Evolutionary conservation across 768 basidiomycete genomes (phyloP).

Genomic region (Kwoniella shandongensis): DNA sequence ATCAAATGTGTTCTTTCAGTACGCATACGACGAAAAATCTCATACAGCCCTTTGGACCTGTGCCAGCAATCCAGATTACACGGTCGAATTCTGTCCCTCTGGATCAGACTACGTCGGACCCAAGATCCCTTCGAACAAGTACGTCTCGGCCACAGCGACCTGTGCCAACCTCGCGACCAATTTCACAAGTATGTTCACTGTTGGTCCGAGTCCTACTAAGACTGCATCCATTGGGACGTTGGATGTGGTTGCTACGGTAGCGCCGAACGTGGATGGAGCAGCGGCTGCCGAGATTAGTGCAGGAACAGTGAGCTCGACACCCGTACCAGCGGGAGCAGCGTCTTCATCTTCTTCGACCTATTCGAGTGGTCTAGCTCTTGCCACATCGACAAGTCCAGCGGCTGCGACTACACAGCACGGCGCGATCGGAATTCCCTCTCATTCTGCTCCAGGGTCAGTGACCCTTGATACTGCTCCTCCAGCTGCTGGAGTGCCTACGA

Average conservation of each 20-base stretch:
- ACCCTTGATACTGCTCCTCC: too few relatives aligned
- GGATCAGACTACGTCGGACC: constrained; percentile 26
- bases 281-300: constrained; percentile 4
- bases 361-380: too few relatives aligned
- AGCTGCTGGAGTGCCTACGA: too few relatives aligned
- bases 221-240: constrained; percentile 8
- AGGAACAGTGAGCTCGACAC: neutral
- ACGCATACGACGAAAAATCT: constrained; percentile 21
- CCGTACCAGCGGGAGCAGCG: too few relatives aligned
- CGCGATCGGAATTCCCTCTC: too few relatives aligned
- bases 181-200: constrained; percentile 6
- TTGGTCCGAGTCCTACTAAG: constrained; percentile 17
- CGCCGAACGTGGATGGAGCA: constrained; percentile 4
- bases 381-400: too few relatives aligned
- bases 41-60: constrained; percentile 24
- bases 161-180: constrained; percentile 16
- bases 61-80: constrained; percentile 24
- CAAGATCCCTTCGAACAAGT: neutral
- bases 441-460: too few relatives aligned
- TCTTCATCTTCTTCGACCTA: too few relatives aligned
- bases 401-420: too few relatives aligned
- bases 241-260: constrained; percentile 5
- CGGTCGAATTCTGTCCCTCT: constrained; percentile 28
- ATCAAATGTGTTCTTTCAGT: neutral
- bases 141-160: constrained; percentile 21